Base-by-base conservation (phyloP, 2,329 filamentous ascomycete genomes). In the Corynespora cassiicola region DNA sequence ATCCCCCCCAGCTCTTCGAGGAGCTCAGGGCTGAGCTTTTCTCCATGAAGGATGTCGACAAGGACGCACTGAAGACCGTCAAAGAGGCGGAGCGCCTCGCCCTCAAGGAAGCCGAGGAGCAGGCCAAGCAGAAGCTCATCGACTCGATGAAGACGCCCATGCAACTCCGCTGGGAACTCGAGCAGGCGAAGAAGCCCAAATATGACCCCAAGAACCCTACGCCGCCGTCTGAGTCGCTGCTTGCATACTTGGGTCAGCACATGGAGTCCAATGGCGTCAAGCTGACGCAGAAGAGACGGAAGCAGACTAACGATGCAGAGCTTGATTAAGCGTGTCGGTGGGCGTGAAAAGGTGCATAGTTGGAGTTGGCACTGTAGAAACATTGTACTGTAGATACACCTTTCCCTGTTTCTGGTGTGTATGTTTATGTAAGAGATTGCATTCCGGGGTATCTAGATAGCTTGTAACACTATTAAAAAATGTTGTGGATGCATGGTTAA, bases 161-260 rank as follows among this genome's bases (percentile, higher is more conserved):
- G 53, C 61, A 65, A 44, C 15, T 65, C 39, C 30, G 55, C n/a
- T 64, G 60, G 59, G 61, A 66, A 45, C 40, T 54, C 18, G 54
- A 60, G 29, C 49, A 56, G 19, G 52, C 42, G 19, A 54, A 50
- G 47, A 64, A 65, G 46, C 30, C 51, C 17, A 35, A 41, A 29
- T 40, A 40, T 15, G 39, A 41, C 34, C 47, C 51, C 47, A 44
- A 40, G 26, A 38, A 31, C 6, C 56, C 54, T 10, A 41, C 55
- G 26, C 54, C 63, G 7, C 45, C 65, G 15, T 56, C 61, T 4
- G 67, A 69, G 9, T 51, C 46, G 24, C 59, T 74, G 44, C 49
- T 76, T 39, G 62, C 57, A 7, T 67, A 55, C 33, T 68, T 76
- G 44, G 72, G 72, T 19, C 56, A 69, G 53, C 60, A 73, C 36